These are phyloP conservation scores for Helminthosporium solani DNA, from an alignment of 2,329 filamentous ascomycete genomes.

Conservation along the genomic window DNA sequence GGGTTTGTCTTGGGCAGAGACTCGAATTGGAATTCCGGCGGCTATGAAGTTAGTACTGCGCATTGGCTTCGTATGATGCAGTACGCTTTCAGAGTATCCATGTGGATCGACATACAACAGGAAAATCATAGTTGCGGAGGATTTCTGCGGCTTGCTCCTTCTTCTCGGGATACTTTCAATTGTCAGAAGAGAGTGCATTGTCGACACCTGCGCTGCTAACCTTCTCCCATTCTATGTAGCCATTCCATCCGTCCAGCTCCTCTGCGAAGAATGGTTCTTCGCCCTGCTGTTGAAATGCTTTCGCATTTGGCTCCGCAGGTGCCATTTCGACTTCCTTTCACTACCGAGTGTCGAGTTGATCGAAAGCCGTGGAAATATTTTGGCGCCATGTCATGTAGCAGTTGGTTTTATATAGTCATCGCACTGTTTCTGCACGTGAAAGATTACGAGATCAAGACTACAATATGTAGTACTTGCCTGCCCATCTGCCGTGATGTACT, in stretches of 20 bases:
- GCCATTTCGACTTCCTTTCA: conserved; percentile 22
- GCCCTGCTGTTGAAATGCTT: conserved; percentile 27
- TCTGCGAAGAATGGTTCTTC: conserved; percentile 42
- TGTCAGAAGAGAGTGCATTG: not conserved
- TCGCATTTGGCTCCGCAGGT: conserved; percentile 33
- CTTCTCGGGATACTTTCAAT: conserved; percentile 62
- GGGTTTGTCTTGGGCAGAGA: conserved; percentile 49
- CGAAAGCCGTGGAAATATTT: too few species aligned
- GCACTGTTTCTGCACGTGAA: too few species aligned
- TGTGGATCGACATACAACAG: conserved; percentile 34
- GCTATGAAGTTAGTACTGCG: conserved; percentile 16
- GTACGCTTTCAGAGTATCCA: too few species aligned
- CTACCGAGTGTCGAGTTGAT: too few species aligned
- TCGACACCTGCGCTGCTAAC: not conserved
- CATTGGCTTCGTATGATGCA: not conserved
- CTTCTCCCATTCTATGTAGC: conserved; percentile 54
- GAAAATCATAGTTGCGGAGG: conserved; percentile 54
- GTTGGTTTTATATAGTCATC: too few species aligned
- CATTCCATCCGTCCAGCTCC: conserved; percentile 51
- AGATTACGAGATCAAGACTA: too few species aligned
- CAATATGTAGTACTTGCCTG: not conserved
- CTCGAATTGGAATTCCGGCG: conserved; percentile 47
- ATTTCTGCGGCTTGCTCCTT: conserved; percentile 61
- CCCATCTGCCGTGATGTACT: not conserved
- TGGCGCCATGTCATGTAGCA: too few species aligned